Percentiles rank a stretch among this genome's conserved stretches.
Conservation (phyloP, 148 eudicot genomes). For the Euryodendron excelsum region DNA sequence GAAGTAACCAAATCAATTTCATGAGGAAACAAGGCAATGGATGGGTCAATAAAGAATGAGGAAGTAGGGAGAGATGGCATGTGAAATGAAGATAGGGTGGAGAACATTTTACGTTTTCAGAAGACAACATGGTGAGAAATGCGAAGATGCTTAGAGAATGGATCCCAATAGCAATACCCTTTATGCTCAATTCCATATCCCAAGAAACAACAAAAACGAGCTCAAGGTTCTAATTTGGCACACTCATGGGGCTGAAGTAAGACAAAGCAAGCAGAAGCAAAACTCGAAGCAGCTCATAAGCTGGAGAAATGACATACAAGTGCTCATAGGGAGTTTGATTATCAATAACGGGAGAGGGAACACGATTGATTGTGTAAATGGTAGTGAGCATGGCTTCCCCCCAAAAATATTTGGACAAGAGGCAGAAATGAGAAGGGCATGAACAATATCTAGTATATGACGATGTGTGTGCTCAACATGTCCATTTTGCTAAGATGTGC, state of each 20-base stretch:
- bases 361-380: not conserved
- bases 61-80: not conserved
- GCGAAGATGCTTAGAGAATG: not conserved
- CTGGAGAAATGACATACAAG: not conserved
- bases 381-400: not conserved
- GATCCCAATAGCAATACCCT: slow-evolving; percentile 19
- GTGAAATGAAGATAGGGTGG: not conserved
- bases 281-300: not conserved
- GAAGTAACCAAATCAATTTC: not conserved
- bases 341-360: not conserved
- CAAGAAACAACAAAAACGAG: not conserved
- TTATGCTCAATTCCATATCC: slow-evolving; percentile 1
- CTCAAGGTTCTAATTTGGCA: not conserved
- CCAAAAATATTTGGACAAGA: not conserved
- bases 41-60: not conserved
- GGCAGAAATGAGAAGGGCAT: not conserved
- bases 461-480: not conserved
- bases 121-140: slow-evolving; percentile 8
- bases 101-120: slow-evolving; percentile 13
- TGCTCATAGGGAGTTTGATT: slow-evolving; percentile 13
- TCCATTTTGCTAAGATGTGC: not conserved
- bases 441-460: not conserved
- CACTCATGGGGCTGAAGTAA: not conserved
- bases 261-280: not conserved
- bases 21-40: not conserved